A percentile compares a stretch with the other conserved stretches of the same genome.
Conservation (phyloP, 352 stramenopile genomes). For the Phytopythium aichiense region DNA sequence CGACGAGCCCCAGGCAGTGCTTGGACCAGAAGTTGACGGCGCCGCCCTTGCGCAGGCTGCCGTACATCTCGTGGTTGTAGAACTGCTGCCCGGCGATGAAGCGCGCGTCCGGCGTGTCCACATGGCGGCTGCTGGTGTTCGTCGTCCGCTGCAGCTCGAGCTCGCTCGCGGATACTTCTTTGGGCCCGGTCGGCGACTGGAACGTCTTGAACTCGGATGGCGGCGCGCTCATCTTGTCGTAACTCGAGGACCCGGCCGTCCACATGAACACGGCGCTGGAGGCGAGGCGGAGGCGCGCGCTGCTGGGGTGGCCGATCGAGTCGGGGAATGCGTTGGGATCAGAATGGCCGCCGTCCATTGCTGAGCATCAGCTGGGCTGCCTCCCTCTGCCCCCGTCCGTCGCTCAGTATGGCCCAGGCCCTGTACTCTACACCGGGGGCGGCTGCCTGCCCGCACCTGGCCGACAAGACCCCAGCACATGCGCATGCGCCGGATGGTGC, state of each 20-base stretch:
- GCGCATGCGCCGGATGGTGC: too few relatives aligned
- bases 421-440: too few relatives aligned
- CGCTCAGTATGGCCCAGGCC: too few relatives aligned
- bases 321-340: not conserved
- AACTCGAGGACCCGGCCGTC: not conserved
- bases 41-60: slow-evolving; percentile 36
- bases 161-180: not conserved
- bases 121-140: not conserved
- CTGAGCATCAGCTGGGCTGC: too few relatives aligned
- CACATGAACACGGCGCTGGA: slow-evolving; percentile 1
- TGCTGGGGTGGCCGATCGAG: not conserved
- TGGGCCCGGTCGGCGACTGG: not conserved
- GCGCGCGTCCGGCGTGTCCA: slow-evolving; percentile 1
- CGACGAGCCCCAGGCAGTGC: slow-evolving; percentile 30
- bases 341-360: not conserved
- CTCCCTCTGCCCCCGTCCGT: too few relatives aligned
- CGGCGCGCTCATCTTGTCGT: slow-evolving; percentile 2
- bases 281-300: not conserved
- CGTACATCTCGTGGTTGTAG: slow-evolving; percentile 59
- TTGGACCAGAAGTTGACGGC: slow-evolving; percentile 34
- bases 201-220: slow-evolving; percentile 7
- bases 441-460: too few relatives aligned
- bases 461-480: too few relatives aligned
- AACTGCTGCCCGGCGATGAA: slow-evolving; percentile 23
- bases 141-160: slow-evolving; percentile 4